phyloP scores from a whole-genome alignment of 306 rosid species.

The Lathyrus tuberosus region DNA sequence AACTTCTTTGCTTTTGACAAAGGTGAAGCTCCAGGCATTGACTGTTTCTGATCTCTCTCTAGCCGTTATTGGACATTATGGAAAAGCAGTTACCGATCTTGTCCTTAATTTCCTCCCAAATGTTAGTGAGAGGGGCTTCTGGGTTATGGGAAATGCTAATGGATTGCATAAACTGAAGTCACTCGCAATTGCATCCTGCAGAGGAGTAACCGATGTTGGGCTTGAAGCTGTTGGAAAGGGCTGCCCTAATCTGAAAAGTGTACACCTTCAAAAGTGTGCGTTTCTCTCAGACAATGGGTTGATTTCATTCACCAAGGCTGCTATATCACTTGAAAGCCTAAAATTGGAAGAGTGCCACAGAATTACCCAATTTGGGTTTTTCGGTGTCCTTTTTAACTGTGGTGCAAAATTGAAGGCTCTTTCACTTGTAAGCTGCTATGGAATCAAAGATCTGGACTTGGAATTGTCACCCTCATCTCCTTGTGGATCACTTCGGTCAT shows the following conservation, averaged over 20 bases:
- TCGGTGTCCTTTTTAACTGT: constrained; percentile 72
- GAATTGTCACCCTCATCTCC: constrained; percentile 49
- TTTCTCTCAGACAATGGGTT: constrained; percentile 79
- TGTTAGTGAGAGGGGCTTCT: constrained; percentile 85
- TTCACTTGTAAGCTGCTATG: constrained; percentile 70
- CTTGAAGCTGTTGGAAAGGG: constrained; percentile 87
- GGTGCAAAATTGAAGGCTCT: constrained; percentile 76
- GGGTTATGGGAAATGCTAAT: constrained; percentile 89
- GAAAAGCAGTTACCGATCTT: constrained; percentile 74
- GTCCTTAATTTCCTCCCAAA: constrained; percentile 67
- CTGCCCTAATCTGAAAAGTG: constrained; percentile 76
- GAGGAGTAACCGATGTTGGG: constrained; percentile 78
- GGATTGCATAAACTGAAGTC: constrained; percentile 89
- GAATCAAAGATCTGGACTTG: constrained; percentile 65
- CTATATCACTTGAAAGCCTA: constrained; percentile 76
- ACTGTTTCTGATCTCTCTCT: constrained; percentile 77
- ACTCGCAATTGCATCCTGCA: constrained; percentile 74
- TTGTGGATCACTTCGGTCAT: constrained; percentile 64
- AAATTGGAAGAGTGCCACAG: constrained; percentile 96
- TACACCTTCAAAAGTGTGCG: constrained; percentile 63
- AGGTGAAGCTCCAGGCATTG: constrained; percentile 84
- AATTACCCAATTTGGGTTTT: constrained; percentile 79
- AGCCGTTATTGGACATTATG: constrained; percentile 93
- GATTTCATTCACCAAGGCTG: constrained; percentile 71
- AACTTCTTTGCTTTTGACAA: constrained; percentile 54